Percentiles rank a stretch among this genome's conserved stretches.
Conservation (phyloP, 495 filamentous ascomycete species). For the Cetradonia linearis region DNA sequence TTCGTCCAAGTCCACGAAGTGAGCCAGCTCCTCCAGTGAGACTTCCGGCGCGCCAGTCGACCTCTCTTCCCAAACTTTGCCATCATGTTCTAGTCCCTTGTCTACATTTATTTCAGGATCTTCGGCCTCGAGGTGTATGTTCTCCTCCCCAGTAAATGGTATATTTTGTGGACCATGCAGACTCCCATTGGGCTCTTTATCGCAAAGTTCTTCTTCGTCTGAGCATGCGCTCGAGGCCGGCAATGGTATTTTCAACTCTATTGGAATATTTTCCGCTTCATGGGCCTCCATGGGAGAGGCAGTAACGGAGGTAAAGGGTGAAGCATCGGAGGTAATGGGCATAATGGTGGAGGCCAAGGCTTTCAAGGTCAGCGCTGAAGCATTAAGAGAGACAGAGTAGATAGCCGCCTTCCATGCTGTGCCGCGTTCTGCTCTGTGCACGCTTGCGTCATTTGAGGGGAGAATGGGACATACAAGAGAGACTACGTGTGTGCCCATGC, state of each 20-base stretch:
- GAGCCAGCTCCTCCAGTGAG: conserved; percentile 16
- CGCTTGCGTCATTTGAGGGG: background rate
- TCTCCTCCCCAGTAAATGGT: background rate
- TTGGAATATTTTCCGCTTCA: conserved; percentile 14
- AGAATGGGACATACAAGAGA: conserved; percentile 23
- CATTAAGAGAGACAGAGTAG: background rate
- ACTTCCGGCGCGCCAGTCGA: background rate
- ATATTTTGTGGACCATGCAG: background rate
- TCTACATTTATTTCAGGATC: background rate
- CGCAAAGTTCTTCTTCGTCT: conserved; percentile 6
- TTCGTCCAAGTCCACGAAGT: conserved; percentile 13
- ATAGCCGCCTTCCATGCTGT: conserved; percentile 3
- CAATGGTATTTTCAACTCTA: conserved; percentile 24
- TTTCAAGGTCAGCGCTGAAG: conserved; percentile 16
- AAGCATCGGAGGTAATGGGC: conserved; percentile 22
- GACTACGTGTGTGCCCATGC: conserved; percentile 22
- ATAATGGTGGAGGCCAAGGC: conserved; percentile 26
- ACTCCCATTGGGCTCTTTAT: background rate
- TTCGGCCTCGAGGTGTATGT: conserved; percentile 5
- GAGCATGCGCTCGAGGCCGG: conserved; percentile 19
- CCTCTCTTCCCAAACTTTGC: background rate
- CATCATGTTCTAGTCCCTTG: background rate
- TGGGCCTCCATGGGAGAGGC: conserved; percentile 20
- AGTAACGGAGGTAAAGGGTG: conserved; percentile 21
- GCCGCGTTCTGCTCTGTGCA: background rate